These are phyloP conservation scores for Aureobasidium leucospermi DNA, from an alignment of 2,329 filamentous ascomycete species.

Conservation along the genomic window DNA sequence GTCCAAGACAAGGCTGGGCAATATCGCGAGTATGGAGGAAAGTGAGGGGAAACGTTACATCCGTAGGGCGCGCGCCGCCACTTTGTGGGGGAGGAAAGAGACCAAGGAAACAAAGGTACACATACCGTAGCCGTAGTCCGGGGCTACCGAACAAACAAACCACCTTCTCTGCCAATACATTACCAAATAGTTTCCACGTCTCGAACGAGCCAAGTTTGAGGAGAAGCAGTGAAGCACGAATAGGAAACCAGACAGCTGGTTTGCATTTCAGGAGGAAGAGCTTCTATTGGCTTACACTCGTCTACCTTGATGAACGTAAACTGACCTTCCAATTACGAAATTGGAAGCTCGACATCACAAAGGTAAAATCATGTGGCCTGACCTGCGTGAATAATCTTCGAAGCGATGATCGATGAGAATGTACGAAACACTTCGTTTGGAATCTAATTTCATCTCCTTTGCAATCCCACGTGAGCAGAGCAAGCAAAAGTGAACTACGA, in stretches of 20 bases:
- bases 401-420: background rate
- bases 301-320: background rate
- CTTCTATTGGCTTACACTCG: background rate
- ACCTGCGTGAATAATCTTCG: background rate
- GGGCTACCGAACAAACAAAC: constrained; percentile 1
- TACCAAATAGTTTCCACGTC: constrained; percentile 10
- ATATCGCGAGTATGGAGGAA: background rate
- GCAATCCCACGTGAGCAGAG: background rate
- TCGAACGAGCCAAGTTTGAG: background rate
- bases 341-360: background rate
- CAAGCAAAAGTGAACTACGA: no score
- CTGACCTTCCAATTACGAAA: background rate
- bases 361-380: background rate
- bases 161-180: background rate
- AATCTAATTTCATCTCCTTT: background rate
- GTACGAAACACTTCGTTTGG: no score
- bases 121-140: constrained; percentile 7
- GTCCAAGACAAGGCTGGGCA: background rate
- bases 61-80: background rate
- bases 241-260: background rate
- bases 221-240: background rate
- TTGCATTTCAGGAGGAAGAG: background rate
- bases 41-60: background rate
- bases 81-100: background rate
- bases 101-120: background rate